phyloP scores from a whole-genome alignment of 169 alveolate genomes.

The Cryptosporidium sp. region DNA sequence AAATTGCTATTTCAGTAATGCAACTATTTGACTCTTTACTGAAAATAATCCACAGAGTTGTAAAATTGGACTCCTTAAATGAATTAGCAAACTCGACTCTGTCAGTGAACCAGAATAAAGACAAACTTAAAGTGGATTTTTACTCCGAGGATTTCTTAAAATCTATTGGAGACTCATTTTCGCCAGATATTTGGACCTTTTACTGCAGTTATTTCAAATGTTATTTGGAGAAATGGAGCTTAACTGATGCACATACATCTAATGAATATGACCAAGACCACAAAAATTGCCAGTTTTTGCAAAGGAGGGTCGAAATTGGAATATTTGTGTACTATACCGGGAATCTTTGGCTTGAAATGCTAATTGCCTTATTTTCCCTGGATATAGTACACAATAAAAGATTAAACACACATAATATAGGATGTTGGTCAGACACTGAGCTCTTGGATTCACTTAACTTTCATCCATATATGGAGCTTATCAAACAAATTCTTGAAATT shows the following conservation, averaged over 20 bases:
- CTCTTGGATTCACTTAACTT: constrained; percentile 1
- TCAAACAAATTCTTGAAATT: constrained; percentile 14
- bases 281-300: background rate
- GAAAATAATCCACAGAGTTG: background rate
- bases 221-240: background rate
- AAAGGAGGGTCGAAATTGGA: constrained; percentile 50
- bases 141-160: background rate
- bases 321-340: constrained; percentile 36
- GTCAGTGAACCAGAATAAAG: background rate
- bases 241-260: background rate
- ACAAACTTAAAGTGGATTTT: background rate
- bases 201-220: constrained; percentile 14
- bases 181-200: constrained; percentile 17
- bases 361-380: constrained; percentile 15
- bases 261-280: too few species aligned
- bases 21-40: constrained; percentile 23
- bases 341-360: constrained; percentile 48
- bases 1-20: constrained; percentile 26
- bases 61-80: constrained; percentile 18
- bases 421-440: constrained; percentile 36
- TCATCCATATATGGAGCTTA: constrained; percentile 14
- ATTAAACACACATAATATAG: background rate
- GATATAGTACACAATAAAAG: constrained; percentile 5
- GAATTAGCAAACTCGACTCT: constrained; percentile 23
- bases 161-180: background rate